Base-by-base conservation (phyloP, 2,329 filamentous ascomycete genomes). In the Penicillium griseofulvum region DNA sequence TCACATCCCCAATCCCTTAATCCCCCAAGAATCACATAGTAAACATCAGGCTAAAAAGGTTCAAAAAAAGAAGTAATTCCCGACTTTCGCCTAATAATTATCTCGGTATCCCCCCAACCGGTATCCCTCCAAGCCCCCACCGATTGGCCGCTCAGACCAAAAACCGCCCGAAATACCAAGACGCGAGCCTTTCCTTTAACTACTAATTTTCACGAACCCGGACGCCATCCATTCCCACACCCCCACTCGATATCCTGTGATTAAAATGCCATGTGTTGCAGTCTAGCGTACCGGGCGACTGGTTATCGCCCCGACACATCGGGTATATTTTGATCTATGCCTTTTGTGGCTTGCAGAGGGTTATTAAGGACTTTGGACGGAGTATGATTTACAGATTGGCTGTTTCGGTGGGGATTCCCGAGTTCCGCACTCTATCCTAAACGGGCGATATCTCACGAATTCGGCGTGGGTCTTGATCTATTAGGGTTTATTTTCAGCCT, bases 171-270 rank as follows among this genome's bases (percentile, higher is more conserved):
- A 43, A 42, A 50, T 52, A 56, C 60, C 60, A 62, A 62, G 60
- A 56, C 62, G 54, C 59, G 58, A 59, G 59, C 62, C 62, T 64
- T 64, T 63, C 60, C 62, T 22, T 37, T 58, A 60, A 48, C 45
- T 33, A 56, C 51, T 50, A n/a, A 46, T 57, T 61, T 61, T 50
- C 56, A 61, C 62, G 62, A 59, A 57, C 31, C 28, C 16, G 39
- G 29, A 28, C 44, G 8, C 38, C 14, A 33, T 33, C 11, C 29
- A 31, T 22, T 22, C 22, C n/a, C n/a, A n/a, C 14, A 10, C 17
- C 45, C 22, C 45, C 51, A 54, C 52, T 19, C 24, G 26, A 34
- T 50, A 12, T 26, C 38, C 9, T 31, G 17, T 34, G 28, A 49
- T 46, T 26, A 29, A 22, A 44, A 33, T 8, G 8, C 43, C 43